These are phyloP conservation scores for Tarenaya hassleriana DNA, from an alignment of 345 rosid species.

Conservation along the genomic window DNA sequence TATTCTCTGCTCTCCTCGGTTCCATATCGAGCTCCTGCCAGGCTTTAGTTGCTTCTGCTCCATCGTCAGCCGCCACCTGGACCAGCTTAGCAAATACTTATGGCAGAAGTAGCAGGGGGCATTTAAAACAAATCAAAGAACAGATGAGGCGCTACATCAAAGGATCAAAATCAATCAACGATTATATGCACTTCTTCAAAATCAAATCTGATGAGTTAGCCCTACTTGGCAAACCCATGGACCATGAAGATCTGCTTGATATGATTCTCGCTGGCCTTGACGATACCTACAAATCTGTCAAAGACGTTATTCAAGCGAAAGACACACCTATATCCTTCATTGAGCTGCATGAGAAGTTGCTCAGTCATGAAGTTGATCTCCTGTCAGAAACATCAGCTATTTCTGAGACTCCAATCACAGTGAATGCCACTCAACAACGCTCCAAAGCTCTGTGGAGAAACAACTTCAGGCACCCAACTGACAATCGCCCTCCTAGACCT, in stretches of 20 bases:
- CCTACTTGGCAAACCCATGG: background rate
- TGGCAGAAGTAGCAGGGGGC: background rate
- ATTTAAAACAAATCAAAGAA: background rate
- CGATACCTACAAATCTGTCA: conserved; percentile 2
- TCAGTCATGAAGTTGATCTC: background rate
- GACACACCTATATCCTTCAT: no score
- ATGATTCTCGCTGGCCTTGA: background rate
- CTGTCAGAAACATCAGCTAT: background rate
- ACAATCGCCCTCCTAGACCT: no score
- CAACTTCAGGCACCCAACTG: no score
- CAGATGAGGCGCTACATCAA: background rate
- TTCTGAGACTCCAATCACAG: background rate
- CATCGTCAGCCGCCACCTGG: background rate
- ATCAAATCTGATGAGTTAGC: background rate
- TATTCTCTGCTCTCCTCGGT: background rate
- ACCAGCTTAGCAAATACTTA: background rate
- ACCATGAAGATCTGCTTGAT: background rate
- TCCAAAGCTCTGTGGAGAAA: no score
- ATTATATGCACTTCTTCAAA: background rate
- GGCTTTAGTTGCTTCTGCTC: background rate
- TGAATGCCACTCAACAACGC: rapidly evolving
- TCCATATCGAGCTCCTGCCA: background rate
- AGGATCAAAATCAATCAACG: background rate
- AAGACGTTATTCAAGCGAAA: background rate
- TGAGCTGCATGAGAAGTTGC: background rate